phyloP scores from a whole-genome alignment of 2,329 filamentous ascomycete genomes.

The Pseudogymnoascus sp. region DNA sequence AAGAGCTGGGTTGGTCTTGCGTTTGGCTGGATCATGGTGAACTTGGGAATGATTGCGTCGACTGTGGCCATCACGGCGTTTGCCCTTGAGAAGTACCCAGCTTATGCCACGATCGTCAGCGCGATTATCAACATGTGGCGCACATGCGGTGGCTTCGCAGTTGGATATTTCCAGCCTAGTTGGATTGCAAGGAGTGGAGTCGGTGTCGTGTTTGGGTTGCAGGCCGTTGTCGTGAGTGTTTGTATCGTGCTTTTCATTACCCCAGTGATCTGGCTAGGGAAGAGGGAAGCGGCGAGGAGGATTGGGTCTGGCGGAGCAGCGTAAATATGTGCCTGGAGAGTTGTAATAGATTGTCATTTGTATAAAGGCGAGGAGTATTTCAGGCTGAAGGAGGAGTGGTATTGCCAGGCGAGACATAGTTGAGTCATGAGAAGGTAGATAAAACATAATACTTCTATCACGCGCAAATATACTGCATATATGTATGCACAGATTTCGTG shows the following conservation, averaged over 20 bases:
- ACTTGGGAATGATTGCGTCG: conserved; percentile 29
- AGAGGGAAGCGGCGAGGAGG: background rate
- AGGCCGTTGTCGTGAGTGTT: background rate
- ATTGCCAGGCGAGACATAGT: background rate
- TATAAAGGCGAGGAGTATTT: background rate
- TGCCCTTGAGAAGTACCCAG: conserved; percentile 30
- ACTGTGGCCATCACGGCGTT: conserved; percentile 31
- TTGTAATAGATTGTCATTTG: background rate
- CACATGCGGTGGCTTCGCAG: conserved; percentile 31
- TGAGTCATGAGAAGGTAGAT: background rate
- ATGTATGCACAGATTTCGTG: background rate
- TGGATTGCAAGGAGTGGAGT: conserved; percentile 26
- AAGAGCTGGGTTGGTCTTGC: conserved; percentile 31
- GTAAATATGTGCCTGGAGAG: background rate
- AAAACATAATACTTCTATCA: background rate
- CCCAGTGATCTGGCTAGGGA: background rate
- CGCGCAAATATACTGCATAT: background rate
- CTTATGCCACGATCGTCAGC: conserved; percentile 27
- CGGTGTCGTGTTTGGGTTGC: conserved; percentile 11
- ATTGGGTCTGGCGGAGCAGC: background rate
- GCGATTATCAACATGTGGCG: conserved; percentile 33
- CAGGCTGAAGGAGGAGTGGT: background rate
- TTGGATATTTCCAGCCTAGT: conserved; percentile 15
- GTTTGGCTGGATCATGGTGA: conserved; percentile 32
- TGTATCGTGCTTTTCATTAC: conserved; percentile 1